Evolutionary conservation across 1,284 basidiomycete species (phyloP).

Genomic region (Earliella scabrosa): DNA sequence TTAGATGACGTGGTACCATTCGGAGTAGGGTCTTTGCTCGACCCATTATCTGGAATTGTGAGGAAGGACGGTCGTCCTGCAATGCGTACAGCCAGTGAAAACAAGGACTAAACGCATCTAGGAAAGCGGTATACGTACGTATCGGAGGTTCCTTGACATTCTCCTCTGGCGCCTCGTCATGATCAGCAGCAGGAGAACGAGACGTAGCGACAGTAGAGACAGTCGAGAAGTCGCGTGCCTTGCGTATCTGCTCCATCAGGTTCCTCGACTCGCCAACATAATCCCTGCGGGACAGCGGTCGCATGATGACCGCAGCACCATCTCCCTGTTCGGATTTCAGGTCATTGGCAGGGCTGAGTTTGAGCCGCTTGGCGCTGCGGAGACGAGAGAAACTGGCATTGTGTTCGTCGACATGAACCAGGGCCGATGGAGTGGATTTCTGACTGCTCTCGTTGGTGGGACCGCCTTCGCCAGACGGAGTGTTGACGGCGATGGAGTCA

Average conservation of each 20-base stretch:
- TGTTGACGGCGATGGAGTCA: constrained; percentile 84
- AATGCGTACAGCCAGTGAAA: neutral
- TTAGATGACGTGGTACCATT: constrained; percentile 29
- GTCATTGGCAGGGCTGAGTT: constrained; percentile 66
- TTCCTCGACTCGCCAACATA: constrained; percentile 74
- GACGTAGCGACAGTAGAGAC: constrained; percentile 60
- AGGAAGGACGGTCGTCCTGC: constrained; percentile 20
- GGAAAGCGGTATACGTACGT: neutral
- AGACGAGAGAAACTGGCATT: constrained; percentile 51
- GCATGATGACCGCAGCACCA: constrained; percentile 50
- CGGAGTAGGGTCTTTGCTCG: constrained; percentile 23
- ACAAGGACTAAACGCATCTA: neutral
- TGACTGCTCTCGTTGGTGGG: constrained; percentile 39
- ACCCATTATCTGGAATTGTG: constrained; percentile 9
- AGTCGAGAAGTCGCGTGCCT: constrained; percentile 74
- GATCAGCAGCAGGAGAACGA: constrained; percentile 25
- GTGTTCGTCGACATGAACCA: constrained; percentile 34
- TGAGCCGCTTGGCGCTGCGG: constrained; percentile 77
- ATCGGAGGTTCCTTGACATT: constrained; percentile 4
- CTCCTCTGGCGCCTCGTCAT: constrained; percentile 8
- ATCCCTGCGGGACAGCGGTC: constrained; percentile 57
- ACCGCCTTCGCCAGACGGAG: constrained; percentile 58
- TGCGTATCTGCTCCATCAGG: constrained; percentile 77
- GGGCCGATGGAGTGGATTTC: constrained; percentile 29
- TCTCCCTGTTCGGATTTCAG: constrained; percentile 49